These are phyloP conservation scores for Suillus americanus DNA, from an alignment of 768 basidiomycete species.

Conservation along the genomic window DNA sequence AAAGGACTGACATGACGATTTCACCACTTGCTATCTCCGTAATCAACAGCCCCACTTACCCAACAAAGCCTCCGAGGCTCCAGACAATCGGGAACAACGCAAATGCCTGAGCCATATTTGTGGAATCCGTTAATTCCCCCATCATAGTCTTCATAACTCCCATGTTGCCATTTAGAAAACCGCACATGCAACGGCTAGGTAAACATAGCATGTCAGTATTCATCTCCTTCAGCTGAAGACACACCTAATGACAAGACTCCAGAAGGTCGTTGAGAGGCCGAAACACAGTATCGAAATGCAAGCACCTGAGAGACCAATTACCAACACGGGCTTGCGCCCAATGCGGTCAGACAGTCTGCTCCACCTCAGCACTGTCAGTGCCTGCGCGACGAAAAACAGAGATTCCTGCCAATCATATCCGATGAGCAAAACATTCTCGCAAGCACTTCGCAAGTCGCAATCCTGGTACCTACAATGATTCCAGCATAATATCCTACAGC, in stretches of 20 bases:
- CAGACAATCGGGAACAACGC: constrained; percentile 29
- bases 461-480: constrained; percentile 42
- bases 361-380: constrained; percentile 61
- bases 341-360: constrained; percentile 58
- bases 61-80: constrained; percentile 32
- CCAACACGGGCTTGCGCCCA: constrained; percentile 60
- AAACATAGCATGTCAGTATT: not conserved
- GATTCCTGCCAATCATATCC: constrained; percentile 44
- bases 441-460: not conserved
- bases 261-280: constrained; percentile 60
- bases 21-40: not conserved
- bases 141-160: constrained; percentile 72
- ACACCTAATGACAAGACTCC: constrained; percentile 55
- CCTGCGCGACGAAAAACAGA: constrained; percentile 59
- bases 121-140: constrained; percentile 54
- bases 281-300: constrained; percentile 56
- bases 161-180: constrained; percentile 37
- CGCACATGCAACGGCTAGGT: constrained; percentile 34
- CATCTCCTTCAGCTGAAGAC: not conserved
- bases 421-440: not conserved
- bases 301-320: constrained; percentile 53
- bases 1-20: constrained; percentile 51
- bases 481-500: constrained; percentile 73
- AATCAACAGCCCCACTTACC: constrained; percentile 22
- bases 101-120: constrained; percentile 36